Evolutionary conservation across 2,329 filamentous ascomycete species (phyloP), one percentile per base, ranked within the genome.

Genomic region (Apiospora hydei): DNA sequence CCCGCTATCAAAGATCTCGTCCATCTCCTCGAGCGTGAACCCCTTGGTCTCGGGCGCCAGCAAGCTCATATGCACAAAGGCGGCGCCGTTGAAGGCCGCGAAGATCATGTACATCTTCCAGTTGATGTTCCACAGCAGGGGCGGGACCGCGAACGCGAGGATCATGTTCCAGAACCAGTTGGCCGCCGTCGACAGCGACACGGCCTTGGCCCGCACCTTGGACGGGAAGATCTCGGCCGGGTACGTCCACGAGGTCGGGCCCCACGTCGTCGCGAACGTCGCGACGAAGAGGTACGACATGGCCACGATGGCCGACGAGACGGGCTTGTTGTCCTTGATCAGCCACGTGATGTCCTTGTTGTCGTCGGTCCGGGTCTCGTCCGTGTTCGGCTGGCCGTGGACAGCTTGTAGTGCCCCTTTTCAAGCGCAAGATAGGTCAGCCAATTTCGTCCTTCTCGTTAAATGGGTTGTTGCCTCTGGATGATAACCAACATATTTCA

Each of bases 21-120:
- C 92, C 80, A 94, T 91, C 79, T 95, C 92, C 78, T 95, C 93
- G 0, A 95, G 88, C 0, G 92, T 92, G 82, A 90, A 93, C 16
- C 92, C 92, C 51, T 90, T 89, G 0, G 92, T 94, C 82, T 94
- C 86, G 0, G 91, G 92, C 0, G 84, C 84, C 30, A 84, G 78
- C 74, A 95, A 85, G 79, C 89, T 89, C 78, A 93, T 90, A 79
- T 94, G 92, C 69, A 94, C 79, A 53, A 90, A 90, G 77, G 93
- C 92, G 7, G 86, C 85, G 0, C 86, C 86, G 79, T 92, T 93
- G 84, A 94, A 94, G 21, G 90, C 87, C 16, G 88, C 93, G 78
- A 96, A 96, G 74, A 96, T 86, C 81, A 95, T 88, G 81, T 95
- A 95, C 74, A 90, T 90, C 77, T 88, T 85, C 83, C 84, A 91